Conservation (phyloP, 2,329 filamentous ascomycete genomes). For the Aplosporella prunicola region DNA sequence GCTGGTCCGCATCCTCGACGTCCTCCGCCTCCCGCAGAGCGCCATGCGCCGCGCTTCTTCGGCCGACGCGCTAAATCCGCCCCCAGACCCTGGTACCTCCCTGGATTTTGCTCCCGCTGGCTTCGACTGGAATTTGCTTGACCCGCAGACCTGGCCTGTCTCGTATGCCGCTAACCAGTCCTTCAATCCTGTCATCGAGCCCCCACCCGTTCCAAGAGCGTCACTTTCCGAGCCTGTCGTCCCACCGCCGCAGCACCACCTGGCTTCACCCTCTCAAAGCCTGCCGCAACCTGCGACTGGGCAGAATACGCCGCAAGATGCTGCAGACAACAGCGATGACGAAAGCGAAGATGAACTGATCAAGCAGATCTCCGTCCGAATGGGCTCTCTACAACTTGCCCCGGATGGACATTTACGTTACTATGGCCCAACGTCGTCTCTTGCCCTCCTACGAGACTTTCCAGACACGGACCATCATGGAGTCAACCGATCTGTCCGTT, state of each 20-base stretch:
- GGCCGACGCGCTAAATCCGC: background rate
- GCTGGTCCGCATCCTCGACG: conserved; percentile 8
- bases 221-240: no score
- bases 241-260: conserved; percentile 1
- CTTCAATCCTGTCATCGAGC: conserved; percentile 6
- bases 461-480: conserved; percentile 9
- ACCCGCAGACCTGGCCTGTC: conserved; percentile 4
- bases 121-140: conserved; percentile 11
- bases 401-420: conserved; percentile 10
- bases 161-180: conserved; percentile 1
- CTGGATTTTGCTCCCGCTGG: conserved; percentile 8
- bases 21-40: conserved; percentile 6
- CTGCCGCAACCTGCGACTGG: no score
- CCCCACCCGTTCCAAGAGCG: conserved; percentile 3
- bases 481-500: conserved; percentile 4
- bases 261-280: conserved; percentile 2
- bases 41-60: conserved; percentile 3
- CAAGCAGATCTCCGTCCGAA: conserved; percentile 9
- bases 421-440: conserved; percentile 8
- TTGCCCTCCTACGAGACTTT: conserved; percentile 10
- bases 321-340: conserved; percentile 10
- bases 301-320: conserved; percentile 5
- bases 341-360: conserved; percentile 11
- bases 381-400: conserved; percentile 10
- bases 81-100: conserved; percentile 3